Evolutionary conservation across 2,329 filamentous ascomycete species (phyloP), one percentile per base, ranked within the genome.

Genomic region (Neofusicoccum laricinum): DNA sequence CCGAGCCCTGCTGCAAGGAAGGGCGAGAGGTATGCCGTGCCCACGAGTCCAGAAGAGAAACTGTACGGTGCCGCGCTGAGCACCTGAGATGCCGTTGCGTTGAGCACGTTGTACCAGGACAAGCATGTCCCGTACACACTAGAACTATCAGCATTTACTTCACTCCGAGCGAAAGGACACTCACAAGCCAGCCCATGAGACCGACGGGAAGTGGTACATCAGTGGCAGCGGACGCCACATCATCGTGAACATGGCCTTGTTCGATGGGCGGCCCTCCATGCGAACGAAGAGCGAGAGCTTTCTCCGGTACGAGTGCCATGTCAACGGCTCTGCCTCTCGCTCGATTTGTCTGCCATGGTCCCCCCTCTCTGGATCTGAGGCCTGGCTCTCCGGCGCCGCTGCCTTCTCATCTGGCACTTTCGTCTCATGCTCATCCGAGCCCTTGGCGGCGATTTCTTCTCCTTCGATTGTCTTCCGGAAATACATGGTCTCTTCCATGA

Each of bases 401-500:
- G 21, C 38, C 11, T 40, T 58, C 30, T 58, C 53, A n/a, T 19
- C 32, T 8, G 38, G 15, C n/a, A 32, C 7, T 21, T 58, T 43
- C 15, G 3, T 17, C 6, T 58, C 53, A 15, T n/a, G 17, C 8
- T 36, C 32, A 3, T 43, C 12, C 6, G n/a, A 48, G 12, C 6
- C 34, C 12, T 25, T 45, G 17, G 19, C 30, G 12, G 19, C 6
- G 5, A 43, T 36, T 43, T 58, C 36, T 32, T 41, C 36, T 45
- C 53, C 53, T 43, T 58, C 53, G 8, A 58, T 34, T 57, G 17
- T 58, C 49, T 64, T 11, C 66, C 68, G 11, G 75, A 76, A 14
- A 66, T 81, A 86, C 69, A 84, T 87, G 4, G 85, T 86, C 71
- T 88, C 85, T 71, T 88, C 86, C 77, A 86, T 81, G 71, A 83